Evolutionary conservation across 306 rosid species (phyloP), one percentile per base, ranked within the genome.

Genomic region (Inga laurina): DNA sequence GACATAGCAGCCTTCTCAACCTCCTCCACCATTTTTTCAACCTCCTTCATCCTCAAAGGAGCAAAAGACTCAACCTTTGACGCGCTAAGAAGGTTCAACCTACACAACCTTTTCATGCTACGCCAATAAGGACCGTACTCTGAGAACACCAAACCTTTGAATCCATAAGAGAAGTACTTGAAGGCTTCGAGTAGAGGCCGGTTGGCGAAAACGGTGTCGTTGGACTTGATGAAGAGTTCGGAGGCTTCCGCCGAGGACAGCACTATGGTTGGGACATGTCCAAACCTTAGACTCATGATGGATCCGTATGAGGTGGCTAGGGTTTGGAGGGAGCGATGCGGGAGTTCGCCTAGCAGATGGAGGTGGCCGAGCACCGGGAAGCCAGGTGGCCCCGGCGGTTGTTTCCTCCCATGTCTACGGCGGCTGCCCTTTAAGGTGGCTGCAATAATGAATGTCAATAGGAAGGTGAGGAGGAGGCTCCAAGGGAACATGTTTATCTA

Each of bases 11-110:
- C 59, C 7, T 46, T 13, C 7, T 72, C 59, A 24, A 72, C 37
- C 3, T 24, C 76, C 37, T 46, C 7, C 59, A 72, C 76, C 76
- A 72, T 22, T 24, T 45, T 46, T 12, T 22, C 76, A 34, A 72
- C 76, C 21, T 44, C 76, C 56, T 72, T 72, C 59, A 72, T 72
- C 76, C 76, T 72, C 76, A 46, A 24, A 46, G 41, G 22, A 72
- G 59, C 76, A 7, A 72, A 72, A 5, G 76, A 72, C 37, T 72
- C 76, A 7, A 46, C 76, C 41, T 72, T 72, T 22, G 76, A 72
- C 1, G 11, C 59, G 16, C 22, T 72, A 45, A 72, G 76, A 72
- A 72, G 76, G 59, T 72, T 45, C 35, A 22, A 12, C 34, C 35
- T 46, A 10, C 76, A 72, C 22, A 72, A 0, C 14, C 32, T 45